These are phyloP conservation scores for Babesia sp. DNA, from an alignment of 169 alveolate genomes.

Conservation along the genomic window DNA sequence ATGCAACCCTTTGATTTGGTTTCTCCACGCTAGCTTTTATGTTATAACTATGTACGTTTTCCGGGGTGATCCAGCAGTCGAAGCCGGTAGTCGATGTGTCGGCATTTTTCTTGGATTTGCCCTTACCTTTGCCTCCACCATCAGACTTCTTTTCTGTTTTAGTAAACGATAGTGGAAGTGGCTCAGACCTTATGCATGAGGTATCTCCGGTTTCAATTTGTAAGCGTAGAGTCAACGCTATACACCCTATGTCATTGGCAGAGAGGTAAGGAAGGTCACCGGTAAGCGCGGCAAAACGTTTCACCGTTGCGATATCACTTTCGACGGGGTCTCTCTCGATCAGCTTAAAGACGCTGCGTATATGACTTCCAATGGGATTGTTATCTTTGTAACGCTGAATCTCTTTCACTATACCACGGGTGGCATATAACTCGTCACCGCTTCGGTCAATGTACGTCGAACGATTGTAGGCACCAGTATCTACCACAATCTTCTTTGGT, in stretches of 20 bases:
- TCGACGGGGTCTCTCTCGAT: slow-evolving; percentile 73
- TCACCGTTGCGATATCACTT: slow-evolving; percentile 77
- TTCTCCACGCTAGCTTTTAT: slow-evolving; percentile 28
- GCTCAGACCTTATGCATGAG: slow-evolving; percentile 62
- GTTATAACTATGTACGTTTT: slow-evolving; percentile 70
- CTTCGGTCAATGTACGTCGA: slow-evolving; percentile 58
- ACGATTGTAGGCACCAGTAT: slow-evolving; percentile 69
- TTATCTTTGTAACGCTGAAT: slow-evolving; percentile 48
- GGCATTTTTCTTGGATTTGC: slow-evolving; percentile 30
- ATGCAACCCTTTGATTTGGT: slow-evolving; percentile 67
- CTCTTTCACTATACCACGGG: slow-evolving; percentile 57
- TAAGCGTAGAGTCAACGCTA: slow-evolving; percentile 82
- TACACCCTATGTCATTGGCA: slow-evolving; percentile 81
- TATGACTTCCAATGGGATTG: slow-evolving; percentile 48
- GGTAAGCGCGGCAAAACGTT: slow-evolving; percentile 81
- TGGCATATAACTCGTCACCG: slow-evolving; percentile 50
- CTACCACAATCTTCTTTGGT: slow-evolving; percentile 44
- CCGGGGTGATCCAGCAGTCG: slow-evolving; percentile 76
- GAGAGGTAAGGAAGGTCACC: slow-evolving; percentile 85
- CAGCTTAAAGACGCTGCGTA: slow-evolving; percentile 56
- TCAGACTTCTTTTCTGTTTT: background rate
- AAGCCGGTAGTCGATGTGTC: slow-evolving; percentile 52
- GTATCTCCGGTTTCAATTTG: slow-evolving; percentile 80
- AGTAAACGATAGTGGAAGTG: slow-evolving; percentile 55
- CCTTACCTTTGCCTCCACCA: slow-evolving; percentile 13